Conservation (phyloP, 495 filamentous ascomycete genomes). For the Aspergillus carlsbadensis region DNA sequence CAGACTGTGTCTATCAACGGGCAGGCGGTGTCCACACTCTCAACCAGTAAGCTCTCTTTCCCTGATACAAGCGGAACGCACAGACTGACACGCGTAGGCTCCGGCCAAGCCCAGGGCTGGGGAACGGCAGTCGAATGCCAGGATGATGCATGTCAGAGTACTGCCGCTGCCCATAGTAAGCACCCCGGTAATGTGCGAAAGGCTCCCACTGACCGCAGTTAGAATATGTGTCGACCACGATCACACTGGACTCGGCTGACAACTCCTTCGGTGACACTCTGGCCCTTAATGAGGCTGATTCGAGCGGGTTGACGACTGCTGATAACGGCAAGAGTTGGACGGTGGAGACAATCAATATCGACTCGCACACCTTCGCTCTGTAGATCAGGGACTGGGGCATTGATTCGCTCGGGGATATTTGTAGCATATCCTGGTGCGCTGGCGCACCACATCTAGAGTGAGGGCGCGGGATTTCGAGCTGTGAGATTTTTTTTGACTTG, state of each 20-base stretch:
- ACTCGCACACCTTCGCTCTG: constrained; percentile 30
- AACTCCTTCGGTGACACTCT: constrained; percentile 28
- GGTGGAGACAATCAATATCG: constrained; percentile 31
- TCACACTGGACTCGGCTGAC: constrained; percentile 30
- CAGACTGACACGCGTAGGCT: constrained; percentile 8
- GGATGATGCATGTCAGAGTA: constrained; percentile 28
- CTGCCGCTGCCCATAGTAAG: constrained; percentile 30
- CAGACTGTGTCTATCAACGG: constrained; percentile 40
- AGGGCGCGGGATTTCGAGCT: no score
- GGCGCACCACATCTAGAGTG: neutral
- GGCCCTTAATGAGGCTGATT: constrained; percentile 26
- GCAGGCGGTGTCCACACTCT: constrained; percentile 30
- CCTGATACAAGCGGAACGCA: neutral
- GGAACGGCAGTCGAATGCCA: constrained; percentile 43
- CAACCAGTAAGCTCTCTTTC: constrained; percentile 23
- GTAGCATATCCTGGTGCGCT: neutral
- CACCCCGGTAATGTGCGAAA: neutral
- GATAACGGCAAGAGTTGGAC: constrained; percentile 27
- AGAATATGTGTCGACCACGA: constrained; percentile 34
- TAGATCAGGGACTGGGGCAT: neutral
- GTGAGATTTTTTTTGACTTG: no score
- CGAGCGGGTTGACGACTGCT: constrained; percentile 25
- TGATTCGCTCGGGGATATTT: no score
- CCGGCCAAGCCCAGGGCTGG: constrained; percentile 36
- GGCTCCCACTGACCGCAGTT: neutral